phyloP scores from a whole-genome alignment of 108 stramenopile genomes.

The Pseudonitzschia pungens region DNA sequence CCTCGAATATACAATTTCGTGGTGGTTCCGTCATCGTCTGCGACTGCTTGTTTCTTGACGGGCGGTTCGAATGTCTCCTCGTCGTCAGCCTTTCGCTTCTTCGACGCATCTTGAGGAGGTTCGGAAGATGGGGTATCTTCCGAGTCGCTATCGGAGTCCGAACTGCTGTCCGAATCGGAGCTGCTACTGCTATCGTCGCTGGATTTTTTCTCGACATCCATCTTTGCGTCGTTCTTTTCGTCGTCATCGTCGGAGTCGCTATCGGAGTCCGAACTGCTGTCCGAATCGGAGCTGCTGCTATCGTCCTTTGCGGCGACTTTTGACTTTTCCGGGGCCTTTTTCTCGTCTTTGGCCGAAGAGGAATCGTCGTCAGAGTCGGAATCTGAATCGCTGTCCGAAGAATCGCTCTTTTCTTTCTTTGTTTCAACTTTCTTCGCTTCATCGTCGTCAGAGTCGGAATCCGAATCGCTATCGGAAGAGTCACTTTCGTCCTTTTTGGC shows the following conservation, averaged over 20 bases:
- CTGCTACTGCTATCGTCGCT: slow-evolving; percentile 19
- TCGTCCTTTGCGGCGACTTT: slow-evolving; percentile 28
- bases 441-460: slow-evolving; percentile 38
- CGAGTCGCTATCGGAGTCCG: slow-evolving; percentile 36
- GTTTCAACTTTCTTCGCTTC: slow-evolving; percentile 34
- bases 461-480: slow-evolving; percentile 26
- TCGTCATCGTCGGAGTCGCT: slow-evolving; percentile 22
- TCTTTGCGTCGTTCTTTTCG: slow-evolving; percentile 34
- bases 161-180: slow-evolving; percentile 30
- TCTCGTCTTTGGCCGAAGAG: slow-evolving; percentile 19
- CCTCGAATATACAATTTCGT: slow-evolving; percentile 89
- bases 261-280: slow-evolving; percentile 29
- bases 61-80: slow-evolving; percentile 28
- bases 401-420: slow-evolving; percentile 36
- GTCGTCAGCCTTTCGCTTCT: slow-evolving; percentile 74
- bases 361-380: slow-evolving; percentile 24
- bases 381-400: slow-evolving; percentile 28
- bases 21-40: slow-evolving; percentile 30
- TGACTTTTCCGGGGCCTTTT: slow-evolving; percentile 11
- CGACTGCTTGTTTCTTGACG: slow-evolving; percentile 41
- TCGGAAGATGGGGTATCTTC: slow-evolving; percentile 51
- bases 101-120: slow-evolving; percentile 43
- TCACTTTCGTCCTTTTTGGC: slow-evolving; percentile 38
- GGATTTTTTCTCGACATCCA: slow-evolving; percentile 27
- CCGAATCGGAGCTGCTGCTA: slow-evolving; percentile 8